Percentiles rank a stretch among this genome's conserved stretches.
Conservation (phyloP, 192 early-diverging fungal genomes). For the Backusella tarrabulga region DNA sequence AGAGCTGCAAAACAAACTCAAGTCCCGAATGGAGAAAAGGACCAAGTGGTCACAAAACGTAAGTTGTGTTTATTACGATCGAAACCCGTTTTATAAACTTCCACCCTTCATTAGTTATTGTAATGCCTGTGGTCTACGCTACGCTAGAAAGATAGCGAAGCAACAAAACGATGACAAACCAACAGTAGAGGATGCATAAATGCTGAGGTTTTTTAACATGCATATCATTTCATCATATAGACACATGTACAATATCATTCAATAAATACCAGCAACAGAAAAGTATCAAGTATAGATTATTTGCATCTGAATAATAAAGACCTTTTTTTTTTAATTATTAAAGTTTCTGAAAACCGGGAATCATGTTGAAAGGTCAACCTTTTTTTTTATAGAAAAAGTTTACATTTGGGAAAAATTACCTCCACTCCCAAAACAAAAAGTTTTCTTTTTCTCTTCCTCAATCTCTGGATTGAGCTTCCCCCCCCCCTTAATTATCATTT, state of each 20-base stretch:
- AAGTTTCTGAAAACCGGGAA: too few species aligned
- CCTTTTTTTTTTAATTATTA: not conserved
- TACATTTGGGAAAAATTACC: too few species aligned
- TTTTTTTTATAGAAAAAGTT: too few species aligned
- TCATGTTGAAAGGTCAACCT: too few species aligned
- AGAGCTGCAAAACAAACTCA: slow-evolving; percentile 21
- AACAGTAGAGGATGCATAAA: not conserved
- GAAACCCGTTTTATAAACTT: not conserved
- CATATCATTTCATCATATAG: not conserved
- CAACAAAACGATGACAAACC: not conserved
- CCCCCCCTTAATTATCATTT: too few species aligned
- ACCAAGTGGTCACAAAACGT: slow-evolving; percentile 25
- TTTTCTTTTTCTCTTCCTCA: too few species aligned
- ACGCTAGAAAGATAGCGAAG: slow-evolving; percentile 18
- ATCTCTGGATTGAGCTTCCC: too few species aligned
- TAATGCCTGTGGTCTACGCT: slow-evolving; percentile 28
- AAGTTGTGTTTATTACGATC: not conserved
- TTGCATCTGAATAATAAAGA: not conserved
- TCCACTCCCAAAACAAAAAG: too few species aligned
- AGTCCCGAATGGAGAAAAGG: slow-evolving; percentile 31
- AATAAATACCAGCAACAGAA: not conserved
- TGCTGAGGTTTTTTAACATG: not conserved
- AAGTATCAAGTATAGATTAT: not conserved
- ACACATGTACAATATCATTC: not conserved
- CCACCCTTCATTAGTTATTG: slow-evolving; percentile 1